Evolutionary conservation across 768 basidiomycete genomes (phyloP), one percentile per base, ranked within the genome.

Genomic region (Russula sp.): DNA sequence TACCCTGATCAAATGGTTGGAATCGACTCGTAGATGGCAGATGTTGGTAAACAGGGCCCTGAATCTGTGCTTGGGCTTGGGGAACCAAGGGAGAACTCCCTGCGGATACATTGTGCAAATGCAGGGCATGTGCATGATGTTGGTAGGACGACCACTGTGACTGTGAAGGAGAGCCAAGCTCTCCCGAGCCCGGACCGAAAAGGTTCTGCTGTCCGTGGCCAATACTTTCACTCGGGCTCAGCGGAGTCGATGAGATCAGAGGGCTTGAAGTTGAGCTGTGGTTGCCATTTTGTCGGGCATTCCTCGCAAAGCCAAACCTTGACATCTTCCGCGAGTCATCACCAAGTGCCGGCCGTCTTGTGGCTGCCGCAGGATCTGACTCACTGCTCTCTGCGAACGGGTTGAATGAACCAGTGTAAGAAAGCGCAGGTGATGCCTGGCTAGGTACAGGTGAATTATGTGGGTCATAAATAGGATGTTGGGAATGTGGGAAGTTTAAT

Each of bases 391-490:
- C 88, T 10, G 82, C 84, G 67, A 93, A 93, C 0, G 90, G 90
- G 72, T 93, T 87, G 70, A 92, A 91, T 4, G 86, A 83, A 0
- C 89, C 89, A 4, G 83, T 76, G 69, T 91, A 91, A 65, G 77
- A 79, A 3, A 81, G 75, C 25, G 75, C 74, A 51, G 75, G 76
- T 18, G 75, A 74, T 2, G 78, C 71, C 59, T 80, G 81, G 48
- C 74, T 78, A 49, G 84, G 83, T 7, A 77, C 64, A 3, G 76
- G 71, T 22, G 77, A 71, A 16, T 74, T 69, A 46, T 78, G 74
- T 7, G 86, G 76, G 67, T 86, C 85, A 68, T 82, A 87, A 9
- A 83, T 77, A 2, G 85, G 75, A 56, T 79, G 82, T 58, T 70
- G 76, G 6, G 78, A 65, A 63, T 79, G 78, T 3, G 81, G 70